These are phyloP conservation scores for Fimicolochytrium jonesii DNA, from an alignment of 192 early-diverging fungal genomes.

Conservation along the genomic window DNA sequence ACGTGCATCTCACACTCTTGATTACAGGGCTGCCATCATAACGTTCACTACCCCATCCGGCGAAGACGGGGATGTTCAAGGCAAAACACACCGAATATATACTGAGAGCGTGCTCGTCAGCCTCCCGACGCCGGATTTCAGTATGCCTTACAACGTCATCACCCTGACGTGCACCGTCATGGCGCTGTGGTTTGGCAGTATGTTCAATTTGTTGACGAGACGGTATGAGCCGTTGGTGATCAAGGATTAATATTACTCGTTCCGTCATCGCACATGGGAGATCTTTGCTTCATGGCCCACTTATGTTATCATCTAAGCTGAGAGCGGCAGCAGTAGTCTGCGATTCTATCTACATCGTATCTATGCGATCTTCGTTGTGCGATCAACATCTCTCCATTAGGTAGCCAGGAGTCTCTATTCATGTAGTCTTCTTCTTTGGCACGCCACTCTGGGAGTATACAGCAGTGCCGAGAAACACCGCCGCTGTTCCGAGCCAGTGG, in stretches of 20 bases:
- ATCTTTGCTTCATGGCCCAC: no score
- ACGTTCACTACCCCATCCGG: constrained; percentile 4
- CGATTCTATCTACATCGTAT: no score
- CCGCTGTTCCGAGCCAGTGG: constrained; percentile 61
- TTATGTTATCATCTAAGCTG: no score
- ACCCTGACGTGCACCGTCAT: constrained; percentile 94
- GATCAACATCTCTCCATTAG: no score
- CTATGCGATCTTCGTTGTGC: no score
- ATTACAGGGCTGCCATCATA: constrained; percentile 4
- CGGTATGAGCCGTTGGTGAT: background rate
- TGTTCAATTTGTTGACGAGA: constrained; percentile 70
- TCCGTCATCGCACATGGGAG: no score
- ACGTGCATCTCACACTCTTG: background rate
- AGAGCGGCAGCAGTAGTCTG: no score
- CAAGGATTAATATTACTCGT: no score
- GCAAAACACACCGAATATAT: constrained; percentile 50
- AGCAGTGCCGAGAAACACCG: constrained; percentile 77
- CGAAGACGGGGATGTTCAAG: no score
- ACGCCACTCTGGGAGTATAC: no score
- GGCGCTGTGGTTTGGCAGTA: constrained; percentile 91
- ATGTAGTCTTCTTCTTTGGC: no score
- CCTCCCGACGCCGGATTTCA: constrained; percentile 95
- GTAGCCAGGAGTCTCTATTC: no score
- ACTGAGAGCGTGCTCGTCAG: constrained; percentile 84
- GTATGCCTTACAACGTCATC: constrained; percentile 99